Percentiles rank a stretch among this genome's conserved stretches.
phyloP scores from a whole-genome alignment of 2,329 filamentous ascomycete genomes.

The Rosellinia necatrix region DNA sequence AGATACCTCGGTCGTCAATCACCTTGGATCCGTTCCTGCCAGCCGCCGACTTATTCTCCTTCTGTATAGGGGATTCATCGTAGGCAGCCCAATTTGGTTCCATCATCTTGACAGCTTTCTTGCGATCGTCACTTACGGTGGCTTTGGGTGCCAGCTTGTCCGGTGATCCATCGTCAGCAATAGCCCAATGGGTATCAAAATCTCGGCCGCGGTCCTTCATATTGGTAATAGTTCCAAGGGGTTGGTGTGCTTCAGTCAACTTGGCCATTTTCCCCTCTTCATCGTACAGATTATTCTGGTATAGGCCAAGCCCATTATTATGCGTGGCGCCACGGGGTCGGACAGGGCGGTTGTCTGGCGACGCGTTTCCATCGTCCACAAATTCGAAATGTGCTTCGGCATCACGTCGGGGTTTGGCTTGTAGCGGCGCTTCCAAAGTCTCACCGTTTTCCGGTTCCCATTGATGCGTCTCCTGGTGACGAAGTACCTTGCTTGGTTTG shows the following conservation, averaged over 20 bases:
- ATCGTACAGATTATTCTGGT: slow-evolving; percentile 76
- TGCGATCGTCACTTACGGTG: slow-evolving; percentile 60
- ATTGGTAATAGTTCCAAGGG: slow-evolving; percentile 73
- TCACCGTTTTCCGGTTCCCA: slow-evolving; percentile 75
- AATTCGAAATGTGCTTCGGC: slow-evolving; percentile 85
- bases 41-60: slow-evolving; percentile 52
- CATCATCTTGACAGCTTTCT: slow-evolving; percentile 76
- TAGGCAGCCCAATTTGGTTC: slow-evolving; percentile 64
- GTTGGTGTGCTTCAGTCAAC: slow-evolving; percentile 45
- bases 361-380: slow-evolving; percentile 71
- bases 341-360: slow-evolving; percentile 52
- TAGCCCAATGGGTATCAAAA: slow-evolving; percentile 77
- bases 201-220: slow-evolving; percentile 74
- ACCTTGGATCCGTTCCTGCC: slow-evolving; percentile 34
- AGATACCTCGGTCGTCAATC: slow-evolving; percentile 46
- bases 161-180: slow-evolving; percentile 69
- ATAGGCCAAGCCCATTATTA: slow-evolving; percentile 73
- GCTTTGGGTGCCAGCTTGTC: slow-evolving; percentile 48
- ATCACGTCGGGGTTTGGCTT: slow-evolving; percentile 74
- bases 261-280: slow-evolving; percentile 53
- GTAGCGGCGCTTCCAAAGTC: slow-evolving; percentile 61
- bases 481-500: slow-evolving; percentile 61
- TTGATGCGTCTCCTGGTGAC: slow-evolving; percentile 73
- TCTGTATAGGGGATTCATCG: slow-evolving; percentile 60
- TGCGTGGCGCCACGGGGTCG: slow-evolving; percentile 60